phyloP scores from a whole-genome alignment of 1,284 basidiomycete genomes.

The Amylostereum areolatum region DNA sequence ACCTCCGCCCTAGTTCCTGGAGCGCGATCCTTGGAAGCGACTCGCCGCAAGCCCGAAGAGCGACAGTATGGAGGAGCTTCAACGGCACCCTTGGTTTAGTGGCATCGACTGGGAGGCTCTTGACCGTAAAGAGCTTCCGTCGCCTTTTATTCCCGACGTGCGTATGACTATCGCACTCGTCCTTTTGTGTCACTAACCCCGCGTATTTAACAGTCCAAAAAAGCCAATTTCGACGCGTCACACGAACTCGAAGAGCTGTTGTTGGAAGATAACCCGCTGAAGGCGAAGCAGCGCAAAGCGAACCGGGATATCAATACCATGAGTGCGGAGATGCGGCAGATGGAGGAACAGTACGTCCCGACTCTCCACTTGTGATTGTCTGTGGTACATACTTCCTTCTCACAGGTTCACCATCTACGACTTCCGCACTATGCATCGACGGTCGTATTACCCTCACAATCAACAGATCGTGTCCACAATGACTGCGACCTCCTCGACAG shows the following conservation, averaged over 20 bases:
- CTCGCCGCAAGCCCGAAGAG: slow-evolving; percentile 78
- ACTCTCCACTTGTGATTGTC: too few species aligned
- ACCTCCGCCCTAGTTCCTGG: slow-evolving; percentile 56
- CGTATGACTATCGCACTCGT: slow-evolving; percentile 22
- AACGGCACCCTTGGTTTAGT: slow-evolving; percentile 83
- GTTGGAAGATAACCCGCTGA: slow-evolving; percentile 94
- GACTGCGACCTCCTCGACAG: slow-evolving; percentile 38
- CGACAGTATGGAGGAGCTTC: slow-evolving; percentile 76
- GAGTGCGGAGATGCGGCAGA: slow-evolving; percentile 88
- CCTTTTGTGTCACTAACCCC: neutral
- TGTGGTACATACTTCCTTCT: slow-evolving; percentile 2
- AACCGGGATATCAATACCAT: slow-evolving; percentile 80
- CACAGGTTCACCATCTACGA: slow-evolving; percentile 75
- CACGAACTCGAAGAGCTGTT: slow-evolving; percentile 96
- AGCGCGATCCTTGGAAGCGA: slow-evolving; percentile 78
- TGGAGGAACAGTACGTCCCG: slow-evolving; percentile 96
- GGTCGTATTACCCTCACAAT: slow-evolving; percentile 78
- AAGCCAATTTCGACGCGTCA: slow-evolving; percentile 99
- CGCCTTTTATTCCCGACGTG: slow-evolving; percentile 93
- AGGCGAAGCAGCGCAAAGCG: slow-evolving; percentile 88
- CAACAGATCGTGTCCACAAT: slow-evolving; percentile 52
- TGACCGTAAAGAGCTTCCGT: slow-evolving; percentile 71
- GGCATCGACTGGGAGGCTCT: slow-evolving; percentile 84
- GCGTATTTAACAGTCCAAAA: slow-evolving; percentile 66
- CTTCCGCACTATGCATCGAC: slow-evolving; percentile 77